Base-by-base conservation (phyloP, 345 rosid species). In the Geranium brycei region DNA sequence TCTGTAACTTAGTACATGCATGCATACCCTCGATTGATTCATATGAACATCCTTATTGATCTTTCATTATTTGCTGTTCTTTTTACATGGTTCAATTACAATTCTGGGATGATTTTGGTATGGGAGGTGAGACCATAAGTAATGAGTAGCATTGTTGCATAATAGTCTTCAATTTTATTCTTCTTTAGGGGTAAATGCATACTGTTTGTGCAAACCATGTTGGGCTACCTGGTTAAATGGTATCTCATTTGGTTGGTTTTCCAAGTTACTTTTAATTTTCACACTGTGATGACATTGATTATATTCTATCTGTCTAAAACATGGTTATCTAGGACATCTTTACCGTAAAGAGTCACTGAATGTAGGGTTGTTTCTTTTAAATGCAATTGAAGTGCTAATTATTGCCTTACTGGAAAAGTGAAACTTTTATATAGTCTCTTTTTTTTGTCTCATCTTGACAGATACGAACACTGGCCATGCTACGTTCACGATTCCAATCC, bases 401-500 rank as follows among this genome's bases (percentile, higher is more conserved):
- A 11, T 11, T 47, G 15, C 53, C 15, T 47, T 8, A 47, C 10
- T 47, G 53, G 41, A 35, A 35, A 35, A 35, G 38, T 4, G 10
- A 6, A 11, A 47, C 3, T 47, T 47, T 8, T 47, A 8, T 47
- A 47, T 38, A 23, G 28, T 23, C 14, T 47, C 53, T 47, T 13
- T 7, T 62, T 12, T 23, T 62, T 58, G 18, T 47, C 51, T 63
- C 62, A 51, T 64, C 18, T 62, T 53, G 62, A 35, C 76, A 90
- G 99, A 88, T 93, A 78, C 85, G 95, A 66, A 87, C 98, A 17
- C 78, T 92, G 73, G 95, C 89, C 70, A 92, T 92, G 98, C 89
- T 92, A 51, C 81, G 96, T 81, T 92, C 97, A 61, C 82, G 98
- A 63, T 93, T 93, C 75, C 96, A 86, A 72, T 88, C 99, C 65